These are phyloP conservation scores for Teratosphaeria destructans DNA, from an alignment of 2,329 filamentous ascomycete species.

Conservation along the genomic window DNA sequence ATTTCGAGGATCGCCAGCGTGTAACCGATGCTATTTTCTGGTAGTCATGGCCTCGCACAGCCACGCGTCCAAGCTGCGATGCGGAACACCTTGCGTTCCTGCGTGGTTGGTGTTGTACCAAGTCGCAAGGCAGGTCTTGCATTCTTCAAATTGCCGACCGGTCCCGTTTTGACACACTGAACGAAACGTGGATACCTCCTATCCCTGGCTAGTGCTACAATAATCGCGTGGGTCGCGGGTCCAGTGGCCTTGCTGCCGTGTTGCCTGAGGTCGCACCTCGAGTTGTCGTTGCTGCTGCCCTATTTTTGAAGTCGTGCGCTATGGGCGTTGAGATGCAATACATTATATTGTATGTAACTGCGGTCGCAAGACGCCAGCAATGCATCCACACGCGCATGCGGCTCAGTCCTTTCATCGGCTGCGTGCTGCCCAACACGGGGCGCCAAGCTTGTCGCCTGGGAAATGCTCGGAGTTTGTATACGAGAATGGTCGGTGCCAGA, in stretches of 20 bases:
- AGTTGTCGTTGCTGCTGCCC: neutral
- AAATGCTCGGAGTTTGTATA: neutral
- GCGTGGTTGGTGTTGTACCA: neutral
- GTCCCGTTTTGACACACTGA: neutral
- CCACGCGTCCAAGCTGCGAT: neutral
- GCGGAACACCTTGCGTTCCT: neutral
- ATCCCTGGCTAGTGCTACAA: neutral
- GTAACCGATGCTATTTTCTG: neutral
- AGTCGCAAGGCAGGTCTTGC: neutral
- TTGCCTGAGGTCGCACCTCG: neutral
- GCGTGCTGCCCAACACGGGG: neutral
- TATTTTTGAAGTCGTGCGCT: neutral
- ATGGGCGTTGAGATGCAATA: neutral
- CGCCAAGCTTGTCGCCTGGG: neutral
- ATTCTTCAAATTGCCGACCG: neutral
- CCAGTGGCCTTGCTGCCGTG: neutral
- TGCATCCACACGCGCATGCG: neutral
- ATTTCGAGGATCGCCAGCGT: neutral
- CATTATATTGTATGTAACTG: no score
- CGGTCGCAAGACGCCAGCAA: neutral
- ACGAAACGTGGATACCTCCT: neutral
- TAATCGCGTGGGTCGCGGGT: neutral
- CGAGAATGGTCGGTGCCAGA: no score
- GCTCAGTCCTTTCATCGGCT: neutral
- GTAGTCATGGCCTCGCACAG: neutral